Evolutionary conservation across 306 rosid species (phyloP), one percentile per base, ranked within the genome.

Genomic region (Pyrus pyrifolia): DNA sequence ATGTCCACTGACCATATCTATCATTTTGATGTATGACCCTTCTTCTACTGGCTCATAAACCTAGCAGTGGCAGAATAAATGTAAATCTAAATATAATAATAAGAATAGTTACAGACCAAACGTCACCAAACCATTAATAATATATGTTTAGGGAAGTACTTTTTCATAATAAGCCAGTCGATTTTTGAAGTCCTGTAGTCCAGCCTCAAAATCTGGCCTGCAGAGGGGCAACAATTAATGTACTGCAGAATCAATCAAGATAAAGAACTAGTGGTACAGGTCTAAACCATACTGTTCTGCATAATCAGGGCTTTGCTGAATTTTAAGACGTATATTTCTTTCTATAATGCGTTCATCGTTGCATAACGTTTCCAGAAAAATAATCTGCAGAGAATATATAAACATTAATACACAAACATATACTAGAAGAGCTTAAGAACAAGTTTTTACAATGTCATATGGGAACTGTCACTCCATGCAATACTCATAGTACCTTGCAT

Each of bases 231-330:
- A 52, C 65, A 82, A 31, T 76, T 76, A 80, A 67, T 74, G 53
- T 57, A 33, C 73, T 30, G 59, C 51, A 55, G 35, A 68, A 66
- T 55, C 77, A 51, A 79, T 53, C 59, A 82, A 76, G 30, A 71
- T 67, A 83, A 70, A 29, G 71, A 70, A 69, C 53, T 73, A 75
- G 52, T 59, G 82, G 73, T 78, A 68, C 52, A 75, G 60, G 86
- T 17, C 67, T 74, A 73, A 92, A 73, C 81, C 89, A 86, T 95
- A 95, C 97, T 89, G 91, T 87, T 95, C 99, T 25, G 99, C 97
- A 86, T 95, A 95, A 84, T 95, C 99, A n/a, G 99, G 97, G 76
- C 99, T 95, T 79, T 95, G 99, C 76, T 95, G 99, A 81, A 95
- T 95, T 86, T 95, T 95, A 72, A 95, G 98, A 75, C 96, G 99